Conservation (phyloP, 768 basidiomycete genomes). For the Rhodotorula kratochvilovae region DNA sequence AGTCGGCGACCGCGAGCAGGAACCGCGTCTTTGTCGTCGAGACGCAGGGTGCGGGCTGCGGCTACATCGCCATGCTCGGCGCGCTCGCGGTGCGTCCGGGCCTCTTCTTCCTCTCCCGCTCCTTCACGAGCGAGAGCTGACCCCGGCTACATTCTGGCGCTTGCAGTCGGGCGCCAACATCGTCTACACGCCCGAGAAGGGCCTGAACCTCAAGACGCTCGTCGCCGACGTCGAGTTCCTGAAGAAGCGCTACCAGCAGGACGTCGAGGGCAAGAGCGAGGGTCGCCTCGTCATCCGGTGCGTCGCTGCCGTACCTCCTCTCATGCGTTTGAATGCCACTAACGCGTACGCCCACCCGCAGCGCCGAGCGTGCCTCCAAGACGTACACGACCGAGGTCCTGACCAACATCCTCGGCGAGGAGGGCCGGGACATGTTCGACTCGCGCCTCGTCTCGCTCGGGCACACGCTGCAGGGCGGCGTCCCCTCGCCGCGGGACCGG, state of each 20-base stretch:
- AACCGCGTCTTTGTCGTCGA: constrained; percentile 97
- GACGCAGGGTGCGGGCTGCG: constrained; percentile 94
- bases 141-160: too few species aligned
- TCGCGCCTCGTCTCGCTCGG: constrained; percentile 92
- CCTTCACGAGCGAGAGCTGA: too few species aligned
- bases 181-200: constrained; percentile 88
- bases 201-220: constrained; percentile 76
- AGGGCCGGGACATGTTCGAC: constrained; percentile 87
- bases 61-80: constrained; percentile 91
- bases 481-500: constrained; percentile 91
- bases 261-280: constrained; percentile 82
- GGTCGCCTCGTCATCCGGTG: constrained; percentile 89
- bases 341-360: constrained; percentile 43
- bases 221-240: constrained; percentile 82
- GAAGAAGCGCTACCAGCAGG: constrained; percentile 74
- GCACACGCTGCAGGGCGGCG: constrained; percentile 92
- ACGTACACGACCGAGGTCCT: constrained; percentile 90
- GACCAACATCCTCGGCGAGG: constrained; percentile 89
- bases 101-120: not conserved
- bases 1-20: constrained; percentile 91
- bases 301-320: constrained; percentile 41
- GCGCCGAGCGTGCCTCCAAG: constrained; percentile 77
- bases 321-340: not conserved
- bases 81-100: constrained; percentile 74
- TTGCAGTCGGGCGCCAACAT: constrained; percentile 78